phyloP scores from a whole-genome alignment of 1,139 yeast species.

The Blastobotrys aristatus region DNA sequence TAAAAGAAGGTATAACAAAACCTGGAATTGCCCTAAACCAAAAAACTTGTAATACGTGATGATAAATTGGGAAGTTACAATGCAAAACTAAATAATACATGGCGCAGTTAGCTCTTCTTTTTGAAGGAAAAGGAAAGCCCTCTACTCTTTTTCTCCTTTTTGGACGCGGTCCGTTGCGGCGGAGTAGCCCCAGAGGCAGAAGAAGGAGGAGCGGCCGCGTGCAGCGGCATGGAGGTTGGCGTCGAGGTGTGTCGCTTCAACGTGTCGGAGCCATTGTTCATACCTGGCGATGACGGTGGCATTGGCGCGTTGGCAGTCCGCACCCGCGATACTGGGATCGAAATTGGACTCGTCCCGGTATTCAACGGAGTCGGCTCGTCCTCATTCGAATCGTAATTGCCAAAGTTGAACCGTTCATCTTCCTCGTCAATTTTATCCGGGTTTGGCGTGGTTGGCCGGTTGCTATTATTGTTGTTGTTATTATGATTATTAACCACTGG shows the following conservation, averaged over 20 bases:
- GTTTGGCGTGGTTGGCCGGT: too few species aligned
- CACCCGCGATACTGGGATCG: constrained; percentile 6
- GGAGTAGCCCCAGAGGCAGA: too few species aligned
- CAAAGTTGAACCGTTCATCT: constrained; percentile 6
- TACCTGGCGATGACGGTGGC: background rate
- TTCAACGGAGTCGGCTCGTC: background rate
- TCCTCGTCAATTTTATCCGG: constrained; percentile 14
- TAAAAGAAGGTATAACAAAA: background rate
- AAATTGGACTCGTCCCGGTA: background rate
- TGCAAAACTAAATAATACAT: too few species aligned
- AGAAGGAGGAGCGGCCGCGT: too few species aligned
- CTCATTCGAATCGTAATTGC: background rate
- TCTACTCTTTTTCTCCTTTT: constrained; percentile 18
- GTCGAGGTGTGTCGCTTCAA: constrained; percentile 8
- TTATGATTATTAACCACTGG: background rate
- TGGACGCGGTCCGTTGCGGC: background rate
- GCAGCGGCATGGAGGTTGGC: constrained; percentile 7
- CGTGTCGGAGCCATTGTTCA: constrained; percentile 2
- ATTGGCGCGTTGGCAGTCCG: background rate
- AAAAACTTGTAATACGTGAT: background rate
- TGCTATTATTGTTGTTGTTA: background rate
- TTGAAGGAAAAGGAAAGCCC: constrained; percentile 22
- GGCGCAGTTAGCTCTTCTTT: background rate
- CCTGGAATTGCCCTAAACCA: background rate
- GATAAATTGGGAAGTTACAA: too few species aligned